Evolutionary conservation across 1,139 yeast genomes (phyloP).

Genomic region (Sugiyamaella pinicola): DNA sequence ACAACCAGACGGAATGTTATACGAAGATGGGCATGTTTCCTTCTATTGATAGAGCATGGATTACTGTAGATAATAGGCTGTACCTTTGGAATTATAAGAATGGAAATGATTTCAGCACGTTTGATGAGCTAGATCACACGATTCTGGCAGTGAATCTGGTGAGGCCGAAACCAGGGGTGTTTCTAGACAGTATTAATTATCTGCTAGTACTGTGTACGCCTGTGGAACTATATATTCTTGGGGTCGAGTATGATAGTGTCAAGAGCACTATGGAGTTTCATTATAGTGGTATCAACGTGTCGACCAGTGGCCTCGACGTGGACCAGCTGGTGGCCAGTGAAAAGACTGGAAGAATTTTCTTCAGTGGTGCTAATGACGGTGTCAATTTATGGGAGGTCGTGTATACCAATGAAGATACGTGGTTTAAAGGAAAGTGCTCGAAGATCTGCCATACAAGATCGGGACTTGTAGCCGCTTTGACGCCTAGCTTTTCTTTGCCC

Average conservation of each 20-base stretch:
- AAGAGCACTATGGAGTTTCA: slow-evolving; percentile 57
- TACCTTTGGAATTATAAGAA: slow-evolving; percentile 80
- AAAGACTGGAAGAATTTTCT: slow-evolving; percentile 75
- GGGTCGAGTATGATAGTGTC: slow-evolving; percentile 60
- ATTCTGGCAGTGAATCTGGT: slow-evolving; percentile 76
- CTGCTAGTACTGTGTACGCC: slow-evolving; percentile 79
- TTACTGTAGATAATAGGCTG: slow-evolving; percentile 78
- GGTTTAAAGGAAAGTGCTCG: slow-evolving; percentile 83
- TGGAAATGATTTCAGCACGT: slow-evolving; percentile 69
- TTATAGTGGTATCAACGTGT: slow-evolving; percentile 80
- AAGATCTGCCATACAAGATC: slow-evolving; percentile 61
- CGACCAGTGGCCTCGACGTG: slow-evolving; percentile 76
- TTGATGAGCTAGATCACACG: slow-evolving; percentile 80
- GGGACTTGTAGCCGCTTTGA: slow-evolving; percentile 31
- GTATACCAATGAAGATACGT: slow-evolving; percentile 82
- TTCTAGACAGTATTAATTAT: slow-evolving; percentile 74
- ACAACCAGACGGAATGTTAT: slow-evolving; percentile 63
- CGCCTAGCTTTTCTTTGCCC: slow-evolving; percentile 28
- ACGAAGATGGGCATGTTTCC: slow-evolving; percentile 85
- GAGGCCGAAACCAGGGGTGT: slow-evolving; percentile 76
- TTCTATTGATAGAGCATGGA: slow-evolving; percentile 84
- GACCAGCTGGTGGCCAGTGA: slow-evolving; percentile 62
- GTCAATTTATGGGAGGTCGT: slow-evolving; percentile 83
- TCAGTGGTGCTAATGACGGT: slow-evolving; percentile 77
- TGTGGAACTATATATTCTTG: slow-evolving; percentile 73